These are phyloP conservation scores for Pyrus hybrid DNA, from an alignment of 331 rosid genomes.

Conservation along the genomic window DNA sequence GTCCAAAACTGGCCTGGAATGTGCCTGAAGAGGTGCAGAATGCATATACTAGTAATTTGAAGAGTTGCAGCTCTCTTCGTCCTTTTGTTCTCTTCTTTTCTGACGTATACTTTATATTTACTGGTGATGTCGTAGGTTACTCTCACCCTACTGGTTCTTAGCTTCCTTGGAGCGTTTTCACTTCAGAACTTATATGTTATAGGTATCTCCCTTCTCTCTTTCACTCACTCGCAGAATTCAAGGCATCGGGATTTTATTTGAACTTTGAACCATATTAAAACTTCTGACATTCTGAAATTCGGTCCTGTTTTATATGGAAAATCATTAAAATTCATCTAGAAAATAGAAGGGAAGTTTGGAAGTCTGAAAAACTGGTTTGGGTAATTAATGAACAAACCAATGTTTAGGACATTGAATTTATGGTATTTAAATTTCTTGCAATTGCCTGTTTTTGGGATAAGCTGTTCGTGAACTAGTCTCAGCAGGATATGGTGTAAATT, in stretches of 20 bases:
- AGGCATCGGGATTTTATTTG: not conserved
- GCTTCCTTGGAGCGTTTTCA: conserved; percentile 71
- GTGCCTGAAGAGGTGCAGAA: not conserved
- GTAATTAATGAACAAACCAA: not conserved
- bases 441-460: not conserved
- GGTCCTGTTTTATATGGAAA: not conserved
- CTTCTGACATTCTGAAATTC: not conserved
- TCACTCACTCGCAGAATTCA: not conserved
- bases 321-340: not conserved
- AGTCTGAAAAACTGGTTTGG: not conserved
- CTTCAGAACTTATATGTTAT: conserved; percentile 48
- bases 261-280: not conserved
- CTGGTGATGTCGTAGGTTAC: conserved; percentile 37
- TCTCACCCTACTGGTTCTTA: conserved; percentile 52
- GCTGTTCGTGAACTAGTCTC: not conserved
- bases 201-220: conserved; percentile 53
- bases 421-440: not conserved
- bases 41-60: not conserved
- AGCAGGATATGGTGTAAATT: not conserved
- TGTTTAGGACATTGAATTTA: not conserved
- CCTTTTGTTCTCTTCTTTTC: not conserved
- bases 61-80: not conserved
- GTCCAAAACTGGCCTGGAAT: not conserved
- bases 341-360: not conserved
- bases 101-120: conserved; percentile 7